phyloP scores from a whole-genome alignment of 768 basidiomycete genomes.

The Mycena epipterygia region DNA sequence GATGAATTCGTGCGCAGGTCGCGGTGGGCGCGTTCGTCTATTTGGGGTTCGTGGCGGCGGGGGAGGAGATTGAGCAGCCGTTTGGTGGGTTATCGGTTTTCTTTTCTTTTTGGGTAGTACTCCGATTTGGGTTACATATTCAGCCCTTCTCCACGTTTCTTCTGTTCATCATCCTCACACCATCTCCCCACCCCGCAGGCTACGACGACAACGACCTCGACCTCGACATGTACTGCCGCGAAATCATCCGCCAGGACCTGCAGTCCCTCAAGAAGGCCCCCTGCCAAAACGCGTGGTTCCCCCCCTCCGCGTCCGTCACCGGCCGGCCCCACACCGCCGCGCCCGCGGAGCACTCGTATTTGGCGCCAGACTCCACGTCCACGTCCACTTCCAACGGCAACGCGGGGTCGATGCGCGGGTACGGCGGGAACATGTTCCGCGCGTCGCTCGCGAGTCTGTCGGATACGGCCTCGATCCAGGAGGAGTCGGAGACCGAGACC shows the following conservation, averaged over 20 bases:
- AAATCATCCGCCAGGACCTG: constrained; percentile 70
- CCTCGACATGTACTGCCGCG: constrained; percentile 72
- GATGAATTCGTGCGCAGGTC: constrained; percentile 44
- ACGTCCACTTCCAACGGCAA: too few relatives aligned
- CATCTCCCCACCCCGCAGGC: constrained; percentile 46
- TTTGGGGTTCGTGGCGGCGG: constrained; percentile 80
- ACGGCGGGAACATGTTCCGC: constrained; percentile 33
- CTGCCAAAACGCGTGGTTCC: constrained; percentile 59
- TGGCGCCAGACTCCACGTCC: too few relatives aligned
- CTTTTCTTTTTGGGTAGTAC: too few relatives aligned
- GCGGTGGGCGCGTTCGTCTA: constrained; percentile 77
- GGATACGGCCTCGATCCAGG: too few relatives aligned
- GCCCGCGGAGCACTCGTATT: not conserved
- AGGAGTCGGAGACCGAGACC: constrained; percentile 6
- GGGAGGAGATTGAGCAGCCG: constrained; percentile 78
- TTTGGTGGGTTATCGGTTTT: constrained; percentile 66
- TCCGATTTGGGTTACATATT: too few relatives aligned
- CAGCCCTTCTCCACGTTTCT: too few relatives aligned
- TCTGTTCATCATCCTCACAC: too few relatives aligned
- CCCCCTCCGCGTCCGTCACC: not conserved
- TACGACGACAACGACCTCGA: constrained; percentile 81
- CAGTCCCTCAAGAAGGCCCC: constrained; percentile 63
- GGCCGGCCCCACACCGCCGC: not conserved
- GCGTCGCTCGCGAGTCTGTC: too few relatives aligned
- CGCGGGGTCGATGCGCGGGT: not conserved